Evolutionary conservation across 371 early-diverging fungal species (phyloP).

Genomic region (Mortierella sp.): DNA sequence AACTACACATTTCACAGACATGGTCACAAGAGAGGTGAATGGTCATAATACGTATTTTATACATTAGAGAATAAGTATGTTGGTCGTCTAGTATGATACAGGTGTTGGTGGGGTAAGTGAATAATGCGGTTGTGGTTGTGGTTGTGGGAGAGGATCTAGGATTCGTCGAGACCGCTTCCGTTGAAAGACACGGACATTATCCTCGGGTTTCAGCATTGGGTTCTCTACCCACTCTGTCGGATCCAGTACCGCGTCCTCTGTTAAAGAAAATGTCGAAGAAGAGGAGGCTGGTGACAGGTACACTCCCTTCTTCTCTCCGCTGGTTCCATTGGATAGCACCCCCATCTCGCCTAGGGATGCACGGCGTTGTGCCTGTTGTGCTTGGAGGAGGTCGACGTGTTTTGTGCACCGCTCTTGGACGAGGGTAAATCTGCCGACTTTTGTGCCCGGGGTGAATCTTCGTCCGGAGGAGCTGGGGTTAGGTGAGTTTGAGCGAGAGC

Average conservation of each 20-base stretch:
- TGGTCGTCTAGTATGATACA: not conserved
- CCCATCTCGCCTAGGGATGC: conserved; percentile 19
- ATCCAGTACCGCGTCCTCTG: not conserved
- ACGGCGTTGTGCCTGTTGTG: conserved; percentile 20
- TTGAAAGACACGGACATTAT: conserved; percentile 48
- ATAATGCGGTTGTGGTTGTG: too few relatives aligned
- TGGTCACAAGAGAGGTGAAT: too few relatives aligned
- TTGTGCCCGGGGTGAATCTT: conserved; percentile 44
- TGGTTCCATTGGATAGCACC: not conserved
- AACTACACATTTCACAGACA: too few relatives aligned
- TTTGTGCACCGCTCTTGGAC: conserved; percentile 35
- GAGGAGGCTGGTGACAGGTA: not conserved
- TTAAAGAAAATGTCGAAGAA: not conserved
- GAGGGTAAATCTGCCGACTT: conserved; percentile 52
- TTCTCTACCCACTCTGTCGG: not conserved
- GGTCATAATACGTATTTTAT: too few relatives aligned
- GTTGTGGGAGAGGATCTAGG: not conserved
- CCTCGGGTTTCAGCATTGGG: conserved; percentile 27
- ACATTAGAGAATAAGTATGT: too few relatives aligned
- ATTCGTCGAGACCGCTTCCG: conserved; percentile 26
- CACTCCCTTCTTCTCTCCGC: not conserved
- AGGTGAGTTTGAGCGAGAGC: not conserved
- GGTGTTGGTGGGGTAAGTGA: not conserved
- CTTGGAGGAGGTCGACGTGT: conserved; percentile 27
- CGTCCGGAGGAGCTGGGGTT: not conserved